Base-by-base conservation (phyloP, 257 asterid species). In the Nicotiana sylvestris region DNA sequence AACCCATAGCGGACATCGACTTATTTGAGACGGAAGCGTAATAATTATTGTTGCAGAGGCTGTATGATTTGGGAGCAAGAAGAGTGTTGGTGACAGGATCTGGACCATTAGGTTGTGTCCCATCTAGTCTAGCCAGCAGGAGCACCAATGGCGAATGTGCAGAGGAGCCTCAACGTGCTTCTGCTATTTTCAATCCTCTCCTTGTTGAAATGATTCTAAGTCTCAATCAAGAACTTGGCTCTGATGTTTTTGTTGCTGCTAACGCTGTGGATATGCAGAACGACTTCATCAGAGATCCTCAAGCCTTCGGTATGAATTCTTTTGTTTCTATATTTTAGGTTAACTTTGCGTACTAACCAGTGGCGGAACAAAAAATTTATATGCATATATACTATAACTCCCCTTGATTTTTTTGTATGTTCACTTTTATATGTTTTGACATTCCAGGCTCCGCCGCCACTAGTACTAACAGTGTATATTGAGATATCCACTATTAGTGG, bases 41-140 rank as follows among this genome's bases (percentile, higher is more conserved):
- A 35, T 35, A 35, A 35, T 35, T 35, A 35, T 35, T 35, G 39
- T 5, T 35, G 83, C 92, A 96, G 99, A 90, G 92, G n/a, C 69
- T 94, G 0, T 89, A 93, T 18, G 91, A 88, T 0, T 49, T 90
- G 76, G 97, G 97, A 55, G 97, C 95, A 2, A 82, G 97, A 12
- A 88, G 95, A 82, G 96, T 96, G 2, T 66, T 96, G 58, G 98
- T 96, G 76, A 96, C 99, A 0, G 98, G 98, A 25, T 89, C 95
- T 0, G 99, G 99, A 1, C 99, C 99, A 5, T 72, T 96, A 60
- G 99, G 99, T 1, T 96, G 99, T 76, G 98, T 92, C 0, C 99
- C 99, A 2, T 92, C 97, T 0, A 92, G 90, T 62, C 82, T 93
- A 2, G 99, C 99, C 6, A 8, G 72, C 29, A 87, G 96, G n/a